Conservation (phyloP, 139 green algal species). For the Coelastrella sp. region DNA sequence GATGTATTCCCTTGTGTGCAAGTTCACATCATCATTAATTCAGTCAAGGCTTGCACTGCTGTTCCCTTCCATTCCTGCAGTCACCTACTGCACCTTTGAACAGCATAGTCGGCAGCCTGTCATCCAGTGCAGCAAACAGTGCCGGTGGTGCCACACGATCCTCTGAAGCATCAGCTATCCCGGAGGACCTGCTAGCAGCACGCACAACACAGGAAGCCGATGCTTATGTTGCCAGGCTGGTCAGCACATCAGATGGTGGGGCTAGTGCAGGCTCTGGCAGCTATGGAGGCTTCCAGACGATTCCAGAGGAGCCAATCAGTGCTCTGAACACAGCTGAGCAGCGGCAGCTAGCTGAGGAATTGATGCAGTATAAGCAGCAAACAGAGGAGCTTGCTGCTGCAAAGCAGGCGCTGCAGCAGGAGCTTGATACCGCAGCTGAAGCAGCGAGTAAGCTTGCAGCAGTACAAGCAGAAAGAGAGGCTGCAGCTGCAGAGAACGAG, state of each 20-base stretch:
- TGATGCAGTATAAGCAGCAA: not conserved
- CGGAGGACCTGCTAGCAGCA: conserved; percentile 30
- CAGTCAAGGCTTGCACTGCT: not conserved
- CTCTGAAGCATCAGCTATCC: not conserved
- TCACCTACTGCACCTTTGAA: not conserved
- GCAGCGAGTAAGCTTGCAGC: not conserved
- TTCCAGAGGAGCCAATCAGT: not conserved
- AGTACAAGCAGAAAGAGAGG: not conserved
- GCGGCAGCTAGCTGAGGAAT: not conserved
- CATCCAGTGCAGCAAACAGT: not conserved
- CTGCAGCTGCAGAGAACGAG: not conserved
- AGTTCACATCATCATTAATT: too few species aligned
- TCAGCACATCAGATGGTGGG: not conserved
- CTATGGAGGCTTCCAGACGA: not conserved
- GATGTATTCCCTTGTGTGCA: too few species aligned
- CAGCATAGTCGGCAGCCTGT: not conserved
- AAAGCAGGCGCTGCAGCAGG: not conserved
- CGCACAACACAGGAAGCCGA: conserved; percentile 6
- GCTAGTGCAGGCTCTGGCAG: not conserved
- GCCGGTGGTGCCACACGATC: not conserved
- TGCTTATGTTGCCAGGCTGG: conserved; percentile 8
- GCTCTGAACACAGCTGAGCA: not conserved
- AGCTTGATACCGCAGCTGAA: not conserved
- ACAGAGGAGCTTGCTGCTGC: not conserved
- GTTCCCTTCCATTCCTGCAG: not conserved